Percentiles rank a stretch among this genome's conserved stretches.
Evolutionary conservation across 1,139 yeast species (phyloP).

Genomic region (Candida freyschussii): DNA sequence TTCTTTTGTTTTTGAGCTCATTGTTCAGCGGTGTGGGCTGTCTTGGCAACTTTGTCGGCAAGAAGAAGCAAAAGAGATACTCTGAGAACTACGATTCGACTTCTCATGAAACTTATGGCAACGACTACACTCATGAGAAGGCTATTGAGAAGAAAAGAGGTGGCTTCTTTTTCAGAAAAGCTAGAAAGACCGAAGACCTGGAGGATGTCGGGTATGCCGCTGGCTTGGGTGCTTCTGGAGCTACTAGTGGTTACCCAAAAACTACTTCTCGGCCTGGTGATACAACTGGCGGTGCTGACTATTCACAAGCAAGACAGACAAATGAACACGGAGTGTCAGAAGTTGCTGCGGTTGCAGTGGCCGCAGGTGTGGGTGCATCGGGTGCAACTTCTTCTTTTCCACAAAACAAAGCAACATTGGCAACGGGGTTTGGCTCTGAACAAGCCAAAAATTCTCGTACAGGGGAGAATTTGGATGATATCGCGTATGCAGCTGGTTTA

Average conservation of each 20-base stretch:
- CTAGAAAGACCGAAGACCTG: conserved; percentile 8
- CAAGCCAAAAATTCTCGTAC: conserved; percentile 8
- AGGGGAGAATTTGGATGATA: conserved; percentile 8
- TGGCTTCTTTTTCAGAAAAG: conserved; percentile 16
- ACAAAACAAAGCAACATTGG: too few relatives aligned
- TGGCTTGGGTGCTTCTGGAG: conserved; percentile 17
- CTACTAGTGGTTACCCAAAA: conserved; percentile 9
- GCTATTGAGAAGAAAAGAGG: conserved; percentile 8
- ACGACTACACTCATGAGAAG: conserved; percentile 21
- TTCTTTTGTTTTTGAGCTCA: conserved; percentile 37
- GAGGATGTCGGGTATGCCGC: conserved; percentile 19
- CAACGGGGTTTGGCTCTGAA: too few relatives aligned
- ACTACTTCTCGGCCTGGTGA: conserved; percentile 1
- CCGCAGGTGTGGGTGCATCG: conserved; percentile 8
- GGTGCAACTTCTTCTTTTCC: too few relatives aligned
- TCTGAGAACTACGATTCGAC: conserved; percentile 20
- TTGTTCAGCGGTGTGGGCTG: conserved; percentile 24
- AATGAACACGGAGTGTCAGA: too few relatives aligned
- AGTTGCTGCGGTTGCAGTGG: conserved; percentile 5
- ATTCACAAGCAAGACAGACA: too few relatives aligned
- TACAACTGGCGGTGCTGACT: neutral
- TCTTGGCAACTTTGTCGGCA: conserved; percentile 10
- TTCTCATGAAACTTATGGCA: conserved; percentile 26
- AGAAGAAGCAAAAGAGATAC: conserved; percentile 15
- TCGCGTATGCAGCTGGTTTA: conserved; percentile 6